Percentiles rank a stretch among this genome's conserved stretches.
Evolutionary conservation across 306 rosid species (phyloP).

Genomic region (Cicer arietinum): DNA sequence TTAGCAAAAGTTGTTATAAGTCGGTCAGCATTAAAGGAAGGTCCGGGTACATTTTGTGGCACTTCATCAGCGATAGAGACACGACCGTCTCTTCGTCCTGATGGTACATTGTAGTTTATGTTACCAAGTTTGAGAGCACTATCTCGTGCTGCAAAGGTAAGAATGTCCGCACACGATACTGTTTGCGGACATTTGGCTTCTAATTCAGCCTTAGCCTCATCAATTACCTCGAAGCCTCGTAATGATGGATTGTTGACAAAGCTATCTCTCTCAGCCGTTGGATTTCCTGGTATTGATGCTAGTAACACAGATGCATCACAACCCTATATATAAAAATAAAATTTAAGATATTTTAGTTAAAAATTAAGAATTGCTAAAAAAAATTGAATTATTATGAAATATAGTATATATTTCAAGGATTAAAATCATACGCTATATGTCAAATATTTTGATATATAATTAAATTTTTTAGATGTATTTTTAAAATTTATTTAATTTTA

Average conservation of each 20-base stretch:
- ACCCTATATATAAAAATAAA: constrained; percentile 24
- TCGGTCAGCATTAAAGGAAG: background rate
- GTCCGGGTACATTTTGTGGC: constrained; percentile 22
- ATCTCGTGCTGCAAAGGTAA: constrained; percentile 43
- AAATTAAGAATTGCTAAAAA: too few species aligned
- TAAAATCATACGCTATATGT: too few species aligned
- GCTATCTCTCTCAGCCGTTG: constrained; percentile 21
- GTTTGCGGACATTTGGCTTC: constrained; percentile 34
- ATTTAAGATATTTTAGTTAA: background rate
- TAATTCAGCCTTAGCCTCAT: constrained; percentile 24
- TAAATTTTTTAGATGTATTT: too few species aligned
- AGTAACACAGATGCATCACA: constrained; percentile 47
- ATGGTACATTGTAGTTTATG: constrained; percentile 36
- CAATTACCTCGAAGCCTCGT: constrained; percentile 41
- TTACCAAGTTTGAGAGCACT: constrained; percentile 8
- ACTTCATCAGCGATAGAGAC: constrained; percentile 38
- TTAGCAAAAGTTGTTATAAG: background rate
- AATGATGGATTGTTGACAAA: constrained; percentile 42
- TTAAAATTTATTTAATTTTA: too few species aligned
- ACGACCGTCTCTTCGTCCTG: constrained; percentile 46
- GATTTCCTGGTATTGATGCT: constrained; percentile 33
- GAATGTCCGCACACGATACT: constrained; percentile 46
- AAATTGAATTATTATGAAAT: too few species aligned
- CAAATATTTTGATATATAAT: too few species aligned
- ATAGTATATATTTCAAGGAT: too few species aligned